Conservation (phyloP, 202 grass and related monocot genomes). For the Zizania palustris region DNA sequence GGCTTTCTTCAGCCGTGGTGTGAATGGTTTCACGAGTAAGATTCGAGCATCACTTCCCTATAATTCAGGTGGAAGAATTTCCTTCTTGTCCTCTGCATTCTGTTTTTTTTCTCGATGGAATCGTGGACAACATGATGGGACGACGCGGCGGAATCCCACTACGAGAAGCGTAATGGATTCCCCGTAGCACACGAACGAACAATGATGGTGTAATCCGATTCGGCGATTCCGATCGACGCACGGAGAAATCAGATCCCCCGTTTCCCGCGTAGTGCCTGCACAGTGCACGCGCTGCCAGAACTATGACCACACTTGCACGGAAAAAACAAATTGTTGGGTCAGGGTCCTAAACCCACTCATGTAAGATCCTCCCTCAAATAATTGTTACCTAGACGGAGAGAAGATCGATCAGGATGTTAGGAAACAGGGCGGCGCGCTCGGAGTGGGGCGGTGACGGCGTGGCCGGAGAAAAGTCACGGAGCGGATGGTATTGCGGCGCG, state of each 20-base stretch:
- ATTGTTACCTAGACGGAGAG: too few relatives aligned
- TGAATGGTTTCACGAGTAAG: not conserved
- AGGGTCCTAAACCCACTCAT: too few relatives aligned
- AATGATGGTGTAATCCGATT: not conserved
- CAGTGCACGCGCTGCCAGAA: not conserved
- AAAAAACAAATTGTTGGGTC: too few relatives aligned
- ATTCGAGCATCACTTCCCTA: not conserved
- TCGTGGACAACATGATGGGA: slow-evolving; percentile 10
- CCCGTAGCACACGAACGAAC: not conserved
- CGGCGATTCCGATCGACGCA: too few relatives aligned
- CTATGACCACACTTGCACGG: too few relatives aligned
- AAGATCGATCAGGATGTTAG: too few relatives aligned
- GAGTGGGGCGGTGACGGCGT: too few relatives aligned
- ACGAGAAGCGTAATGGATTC: not conserved
- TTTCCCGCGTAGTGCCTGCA: not conserved
- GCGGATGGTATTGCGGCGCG: too few relatives aligned
- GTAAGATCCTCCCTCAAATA: too few relatives aligned
- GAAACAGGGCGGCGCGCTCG: too few relatives aligned
- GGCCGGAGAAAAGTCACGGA: too few relatives aligned
- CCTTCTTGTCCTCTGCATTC: slow-evolving; percentile 19
- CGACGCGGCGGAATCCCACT: slow-evolving; percentile 31
- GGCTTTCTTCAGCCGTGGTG: not conserved
- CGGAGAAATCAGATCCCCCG: too few relatives aligned
- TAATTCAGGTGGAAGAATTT: slow-evolving; percentile 40
- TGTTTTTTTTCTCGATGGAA: not conserved